A percentile compares a stretch with the other conserved stretches of the same genome.
Conservation (phyloP, 179 eudicot species). For the Beta macrorhiza region DNA sequence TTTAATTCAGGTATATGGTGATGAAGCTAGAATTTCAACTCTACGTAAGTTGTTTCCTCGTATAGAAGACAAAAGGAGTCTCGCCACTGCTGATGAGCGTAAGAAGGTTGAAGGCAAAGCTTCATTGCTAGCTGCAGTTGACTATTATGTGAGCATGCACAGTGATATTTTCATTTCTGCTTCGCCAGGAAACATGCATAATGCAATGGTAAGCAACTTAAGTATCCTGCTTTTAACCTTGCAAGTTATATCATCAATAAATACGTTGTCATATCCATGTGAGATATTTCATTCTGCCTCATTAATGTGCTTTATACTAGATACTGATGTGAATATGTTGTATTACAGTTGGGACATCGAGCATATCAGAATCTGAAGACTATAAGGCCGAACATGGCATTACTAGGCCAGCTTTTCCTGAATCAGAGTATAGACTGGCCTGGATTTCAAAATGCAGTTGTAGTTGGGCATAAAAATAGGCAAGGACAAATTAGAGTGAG, state of each 20-base stretch:
- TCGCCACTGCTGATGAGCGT: constrained; percentile 61
- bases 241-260: neutral
- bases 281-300: no score
- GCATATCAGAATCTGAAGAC: constrained; percentile 82
- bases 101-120: constrained; percentile 76
- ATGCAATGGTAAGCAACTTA: constrained; percentile 74
- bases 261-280: no score
- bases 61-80: constrained; percentile 88
- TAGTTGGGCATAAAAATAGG: constrained; percentile 72
- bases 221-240: neutral
- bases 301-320: neutral
- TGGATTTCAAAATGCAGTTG: constrained; percentile 52
- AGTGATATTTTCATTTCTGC: constrained; percentile 94
- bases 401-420: constrained; percentile 69
- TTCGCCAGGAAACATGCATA: constrained; percentile 99
- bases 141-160: constrained; percentile 88
- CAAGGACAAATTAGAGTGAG: constrained; percentile 74
- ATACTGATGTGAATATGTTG: neutral
- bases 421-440: constrained; percentile 66
- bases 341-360: constrained; percentile 67
- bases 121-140: constrained; percentile 87
- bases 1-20: constrained; percentile 78
- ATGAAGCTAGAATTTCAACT: constrained; percentile 83
- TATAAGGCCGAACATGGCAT: constrained; percentile 70
- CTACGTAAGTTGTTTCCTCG: constrained; percentile 72